A percentile compares a stretch with the other conserved stretches of the same genome.
phyloP scores from a whole-genome alignment of 176 grass and related monocot genomes.

The Ensete ventricosum region DNA sequence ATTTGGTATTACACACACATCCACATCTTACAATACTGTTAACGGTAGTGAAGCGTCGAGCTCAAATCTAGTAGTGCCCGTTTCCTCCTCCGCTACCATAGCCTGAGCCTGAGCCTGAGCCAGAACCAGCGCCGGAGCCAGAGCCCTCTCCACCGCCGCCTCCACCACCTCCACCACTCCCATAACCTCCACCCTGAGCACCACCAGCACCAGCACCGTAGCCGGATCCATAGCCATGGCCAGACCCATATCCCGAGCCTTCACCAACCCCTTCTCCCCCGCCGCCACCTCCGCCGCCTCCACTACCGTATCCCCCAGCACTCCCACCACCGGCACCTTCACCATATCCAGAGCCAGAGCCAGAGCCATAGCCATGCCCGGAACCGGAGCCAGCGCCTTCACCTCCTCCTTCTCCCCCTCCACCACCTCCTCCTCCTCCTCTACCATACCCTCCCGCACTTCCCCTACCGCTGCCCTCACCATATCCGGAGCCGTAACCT shows the following conservation, averaged over 20 bases:
- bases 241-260: slow-evolving; percentile 10
- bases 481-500: background rate
- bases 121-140: background rate
- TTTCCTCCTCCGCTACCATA: background rate
- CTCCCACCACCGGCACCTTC: background rate
- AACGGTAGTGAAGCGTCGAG: no score
- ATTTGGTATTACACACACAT: no score
- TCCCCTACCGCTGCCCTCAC: background rate
- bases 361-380: background rate
- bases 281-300: background rate
- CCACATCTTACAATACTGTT: no score
- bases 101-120: background rate
- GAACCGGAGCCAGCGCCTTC: background rate
- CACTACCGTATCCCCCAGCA: background rate
- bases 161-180: slow-evolving; percentile 3
- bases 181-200: background rate
- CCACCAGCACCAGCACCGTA: slow-evolving; percentile 6
- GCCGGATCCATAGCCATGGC: background rate
- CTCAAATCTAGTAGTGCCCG: background rate
- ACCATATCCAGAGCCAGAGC: slow-evolving; percentile 11
- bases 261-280: background rate
- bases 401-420: background rate
- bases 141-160: background rate
- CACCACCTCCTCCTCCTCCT: background rate
- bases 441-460: background rate